Conservation (phyloP, 202 grass and related monocot species). For the Zoysia matrella region DNA sequence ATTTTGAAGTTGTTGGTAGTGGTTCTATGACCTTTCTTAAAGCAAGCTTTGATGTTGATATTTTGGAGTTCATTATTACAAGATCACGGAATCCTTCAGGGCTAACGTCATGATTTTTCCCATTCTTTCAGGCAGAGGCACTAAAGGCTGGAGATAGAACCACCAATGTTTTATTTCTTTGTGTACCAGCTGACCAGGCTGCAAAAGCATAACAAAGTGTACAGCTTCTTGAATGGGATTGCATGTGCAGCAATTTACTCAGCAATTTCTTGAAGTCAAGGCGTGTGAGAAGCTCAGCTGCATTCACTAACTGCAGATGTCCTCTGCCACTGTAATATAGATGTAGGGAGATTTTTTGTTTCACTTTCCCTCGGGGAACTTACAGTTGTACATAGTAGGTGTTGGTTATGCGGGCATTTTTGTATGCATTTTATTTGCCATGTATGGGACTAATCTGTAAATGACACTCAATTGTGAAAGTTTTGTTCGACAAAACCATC, state of each 20-base stretch:
- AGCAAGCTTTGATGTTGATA: conserved; percentile 53
- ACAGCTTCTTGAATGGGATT: conserved; percentile 45
- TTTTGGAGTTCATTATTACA: conserved; percentile 31
- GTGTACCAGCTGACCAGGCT: conserved; percentile 40
- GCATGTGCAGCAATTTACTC: conserved; percentile 43
- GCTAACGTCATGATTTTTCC: conserved; percentile 33
- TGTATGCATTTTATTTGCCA: conserved; percentile 42
- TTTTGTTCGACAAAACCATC: conserved; percentile 32
- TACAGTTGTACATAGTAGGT: conserved; percentile 73
- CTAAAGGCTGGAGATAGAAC: conserved; percentile 41
- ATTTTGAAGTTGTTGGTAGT: conserved; percentile 38
- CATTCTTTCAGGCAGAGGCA: conserved; percentile 52
- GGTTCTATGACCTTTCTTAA: conserved; percentile 50
- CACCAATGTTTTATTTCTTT: conserved; percentile 28
- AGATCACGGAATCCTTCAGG: conserved; percentile 4
- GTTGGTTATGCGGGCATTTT: conserved; percentile 50
- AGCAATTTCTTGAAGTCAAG: conserved; percentile 38
- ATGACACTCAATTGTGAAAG: conserved; percentile 65
- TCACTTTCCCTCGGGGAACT: conserved; percentile 12
- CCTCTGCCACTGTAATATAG: conserved; percentile 72
- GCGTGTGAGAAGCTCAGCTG: conserved; percentile 34
- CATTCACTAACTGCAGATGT: conserved; percentile 40
- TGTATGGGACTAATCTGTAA: conserved; percentile 65
- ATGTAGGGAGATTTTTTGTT: conserved; percentile 40
- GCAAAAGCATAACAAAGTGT: conserved; percentile 8